Evolutionary conservation across 2,329 filamentous ascomycete genomes (phyloP), one percentile per base, ranked within the genome.

Genomic region (Aspergillus quadricinctus): DNA sequence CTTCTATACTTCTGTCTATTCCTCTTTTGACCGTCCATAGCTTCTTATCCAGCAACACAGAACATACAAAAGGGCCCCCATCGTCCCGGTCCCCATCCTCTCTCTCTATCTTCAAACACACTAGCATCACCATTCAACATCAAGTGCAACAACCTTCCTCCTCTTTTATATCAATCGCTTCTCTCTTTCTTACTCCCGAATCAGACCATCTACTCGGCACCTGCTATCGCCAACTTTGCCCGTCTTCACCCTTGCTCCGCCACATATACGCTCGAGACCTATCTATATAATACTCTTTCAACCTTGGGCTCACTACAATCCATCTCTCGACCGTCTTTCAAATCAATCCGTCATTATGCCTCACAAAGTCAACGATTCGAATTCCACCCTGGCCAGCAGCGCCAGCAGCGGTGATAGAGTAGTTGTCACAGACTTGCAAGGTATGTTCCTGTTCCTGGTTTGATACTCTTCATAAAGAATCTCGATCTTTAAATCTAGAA

Each of bases 301-400:
- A 27, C 29, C 21, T 19, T 45, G 43, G 49, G 25, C 50, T 25
- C 31, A 21, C 37, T 14, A 45, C 41, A 48, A 41, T 49, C 48
- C 23, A 41, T 48, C 40, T 49, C 29, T 48, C 28, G 3, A 45
- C 41, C 7, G 41, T 21, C 35, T 17, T 35, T n/a, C 28, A 25
- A 23, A 29, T 27, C 52, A 50, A 56, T 41, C 48, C 49, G 56
- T 29, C 59, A 68, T 37, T 50, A 72, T 72, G 70, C 70, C 70
- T 57, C 67, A 68, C 64, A 72, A 71, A 62, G 63, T 67, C 62
- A 72, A 70, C 63, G 65, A 71, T 56, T 72, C 70, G 56, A 70
- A 69, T 61, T 69, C 69, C 52, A 71, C 69, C n/a, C 61, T 72
- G 46, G 66, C 67, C 60, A 71, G 67, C 60, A 61, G 59, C 54